Evolutionary conservation across 2,329 filamentous ascomycete species (phyloP), one percentile per base, ranked within the genome.

Genomic region (Emmonsiellopsis sp.): DNA sequence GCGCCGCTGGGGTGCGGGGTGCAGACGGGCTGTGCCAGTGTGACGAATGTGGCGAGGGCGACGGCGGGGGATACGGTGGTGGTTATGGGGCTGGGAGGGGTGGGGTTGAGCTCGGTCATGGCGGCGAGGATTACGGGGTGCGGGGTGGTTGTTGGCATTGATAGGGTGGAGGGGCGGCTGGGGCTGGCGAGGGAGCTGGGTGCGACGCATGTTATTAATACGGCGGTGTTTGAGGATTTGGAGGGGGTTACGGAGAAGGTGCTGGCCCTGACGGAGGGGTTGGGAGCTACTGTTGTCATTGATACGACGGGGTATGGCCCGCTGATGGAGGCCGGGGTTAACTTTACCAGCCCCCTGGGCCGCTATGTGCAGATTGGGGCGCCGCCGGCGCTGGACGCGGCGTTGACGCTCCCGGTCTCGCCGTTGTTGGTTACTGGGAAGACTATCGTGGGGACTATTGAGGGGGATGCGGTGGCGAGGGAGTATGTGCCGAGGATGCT

Each of bases 401-500:
- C 56, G 9, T 55, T 62, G 3, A 51, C 45, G 3, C 44, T 63
- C 3, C 56, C 61, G 40, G 45, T 62, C 9, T 59, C 60, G 34
- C 42, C 55, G 10, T 56, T 60, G 48, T 34, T 64, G 45, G 46
- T 59, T 5, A 55, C 52, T 42, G 59, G 60, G 51, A 57, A 39
- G 52, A 62, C 49, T 61, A 63, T 53, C 47, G 61, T 6, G 60
- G 61, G 8, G 60, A 60, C 47, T 48, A 46, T 37, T 57, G 60
- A 54, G 58, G 62, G 2, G 60, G 65, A 47, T 53, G 52, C 8
- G 46, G 58, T 43, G 44, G 60, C 1, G 43, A 56, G 7, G 48
- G 58, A 55, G 54, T 60, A 56, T 44, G 65, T 78, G 10, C 75
- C 76, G 0, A 66, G 73, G 58, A 66, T 78, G 68, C 74, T 78